These are phyloP conservation scores for Dendrocalamus latiflorus DNA, from an alignment of 202 grass and related monocot genomes.

Conservation along the genomic window DNA sequence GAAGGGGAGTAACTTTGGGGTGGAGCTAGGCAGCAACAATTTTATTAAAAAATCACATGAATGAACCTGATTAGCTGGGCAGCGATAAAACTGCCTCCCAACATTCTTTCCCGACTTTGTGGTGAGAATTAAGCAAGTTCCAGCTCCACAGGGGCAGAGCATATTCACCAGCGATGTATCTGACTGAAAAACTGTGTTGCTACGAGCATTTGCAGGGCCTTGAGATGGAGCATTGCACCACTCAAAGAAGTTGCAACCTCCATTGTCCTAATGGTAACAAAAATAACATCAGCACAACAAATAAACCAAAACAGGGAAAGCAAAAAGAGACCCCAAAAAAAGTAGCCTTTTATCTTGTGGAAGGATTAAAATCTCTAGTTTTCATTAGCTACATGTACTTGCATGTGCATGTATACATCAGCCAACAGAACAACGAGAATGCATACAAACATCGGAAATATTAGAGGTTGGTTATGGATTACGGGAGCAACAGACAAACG, in stretches of 20 bases:
- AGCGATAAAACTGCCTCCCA: slow-evolving; percentile 65
- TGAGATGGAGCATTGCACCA: slow-evolving; percentile 66
- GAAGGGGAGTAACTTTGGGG: not conserved
- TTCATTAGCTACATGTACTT: not conserved
- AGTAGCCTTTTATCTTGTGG: not conserved
- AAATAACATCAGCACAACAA: slow-evolving; percentile 5
- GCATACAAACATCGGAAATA: not conserved
- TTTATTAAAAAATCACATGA: not conserved
- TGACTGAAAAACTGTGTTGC: slow-evolving; percentile 28
- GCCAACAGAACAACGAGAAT: not conserved
- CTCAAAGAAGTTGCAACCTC: slow-evolving; percentile 83
- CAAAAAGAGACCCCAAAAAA: not conserved
- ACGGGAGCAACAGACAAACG: not conserved
- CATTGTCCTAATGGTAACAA: slow-evolving; percentile 52
- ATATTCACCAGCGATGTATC: slow-evolving; percentile 29
- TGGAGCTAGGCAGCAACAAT: not conserved
- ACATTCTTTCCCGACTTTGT: slow-evolving; percentile 53
- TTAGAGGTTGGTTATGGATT: not conserved
- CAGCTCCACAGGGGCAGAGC: slow-evolving; percentile 54
- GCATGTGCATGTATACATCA: not conserved
- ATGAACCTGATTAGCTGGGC: slow-evolving; percentile 50
- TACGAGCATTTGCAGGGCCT: slow-evolving; percentile 17
- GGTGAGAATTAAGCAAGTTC: slow-evolving; percentile 60
- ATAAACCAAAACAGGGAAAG: not conserved
- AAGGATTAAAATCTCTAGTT: not conserved